These are phyloP conservation scores for Hyaloscypha hepaticicola DNA, from an alignment of 495 filamentous ascomycete species.

Conservation along the genomic window DNA sequence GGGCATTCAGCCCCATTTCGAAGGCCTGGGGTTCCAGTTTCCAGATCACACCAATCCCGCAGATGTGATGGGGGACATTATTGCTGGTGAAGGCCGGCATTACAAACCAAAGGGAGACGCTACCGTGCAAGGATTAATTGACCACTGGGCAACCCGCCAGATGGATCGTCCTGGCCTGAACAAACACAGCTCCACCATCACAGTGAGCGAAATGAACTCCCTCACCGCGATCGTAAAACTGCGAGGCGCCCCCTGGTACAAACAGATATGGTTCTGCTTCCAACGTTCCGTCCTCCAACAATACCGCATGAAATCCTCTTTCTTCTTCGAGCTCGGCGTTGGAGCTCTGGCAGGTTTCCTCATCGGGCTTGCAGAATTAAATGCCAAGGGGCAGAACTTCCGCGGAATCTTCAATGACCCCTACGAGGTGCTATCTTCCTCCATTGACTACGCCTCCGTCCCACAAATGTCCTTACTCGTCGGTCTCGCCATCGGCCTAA, in stretches of 20 bases:
- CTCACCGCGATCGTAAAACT: conserved; percentile 31
- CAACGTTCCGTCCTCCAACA: conserved; percentile 53
- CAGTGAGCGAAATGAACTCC: conserved; percentile 30
- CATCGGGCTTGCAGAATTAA: conserved; percentile 51
- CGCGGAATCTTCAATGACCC: conserved; percentile 48
- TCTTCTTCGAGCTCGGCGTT: conserved; percentile 53
- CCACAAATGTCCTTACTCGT: conserved; percentile 50
- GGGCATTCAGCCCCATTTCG: conserved; percentile 63
- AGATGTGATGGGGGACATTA: conserved; percentile 71
- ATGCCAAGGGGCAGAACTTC: conserved; percentile 51
- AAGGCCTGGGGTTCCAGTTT: conserved; percentile 55
- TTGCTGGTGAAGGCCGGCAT: conserved; percentile 58
- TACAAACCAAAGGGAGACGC: conserved; percentile 47
- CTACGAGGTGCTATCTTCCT: conserved; percentile 50
- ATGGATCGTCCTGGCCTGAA: conserved; percentile 27
- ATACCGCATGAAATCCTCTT: conserved; percentile 44
- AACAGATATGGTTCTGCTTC: conserved; percentile 50
- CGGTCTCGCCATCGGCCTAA: conserved; percentile 54
- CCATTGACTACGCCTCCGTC: conserved; percentile 47
- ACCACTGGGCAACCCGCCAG: conserved; percentile 37
- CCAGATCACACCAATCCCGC: conserved; percentile 66
- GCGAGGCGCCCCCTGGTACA: conserved; percentile 46
- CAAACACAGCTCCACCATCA: conserved; percentile 14
- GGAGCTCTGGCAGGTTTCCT: conserved; percentile 51
- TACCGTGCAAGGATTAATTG: conserved; percentile 42